A percentile compares a stretch with the other conserved stretches of the same genome.
phyloP scores from a whole-genome alignment of 306 rosid genomes.

The Carpinus viminea region DNA sequence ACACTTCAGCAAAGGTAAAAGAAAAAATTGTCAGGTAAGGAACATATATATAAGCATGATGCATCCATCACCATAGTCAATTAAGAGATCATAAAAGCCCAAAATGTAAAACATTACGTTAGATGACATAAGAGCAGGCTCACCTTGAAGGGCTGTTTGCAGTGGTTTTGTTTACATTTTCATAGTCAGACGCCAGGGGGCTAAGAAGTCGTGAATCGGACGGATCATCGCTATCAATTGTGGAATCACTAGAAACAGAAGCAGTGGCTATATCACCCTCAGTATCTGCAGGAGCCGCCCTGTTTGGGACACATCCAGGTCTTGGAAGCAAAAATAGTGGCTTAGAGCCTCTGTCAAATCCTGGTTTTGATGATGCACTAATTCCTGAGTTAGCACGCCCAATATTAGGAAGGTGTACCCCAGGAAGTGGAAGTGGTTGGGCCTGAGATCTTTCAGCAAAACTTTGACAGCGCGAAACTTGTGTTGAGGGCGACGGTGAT shows the following conservation, averaged over 20 bases:
- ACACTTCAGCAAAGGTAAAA: constrained; percentile 50
- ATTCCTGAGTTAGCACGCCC: constrained; percentile 85
- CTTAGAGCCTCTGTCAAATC: constrained; percentile 61
- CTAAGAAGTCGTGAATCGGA: constrained; percentile 68
- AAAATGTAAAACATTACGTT: constrained; percentile 21
- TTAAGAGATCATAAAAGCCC: constrained; percentile 12
- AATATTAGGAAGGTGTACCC: constrained; percentile 59
- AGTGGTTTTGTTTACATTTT: constrained; percentile 69
- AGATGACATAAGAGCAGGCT: constrained; percentile 28
- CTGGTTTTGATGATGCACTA: constrained; percentile 61
- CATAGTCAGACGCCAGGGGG: constrained; percentile 69
- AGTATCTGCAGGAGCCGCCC: constrained; percentile 60
- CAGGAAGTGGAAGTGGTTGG: constrained; percentile 96
- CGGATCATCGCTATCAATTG: constrained; percentile 78
- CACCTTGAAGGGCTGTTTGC: constrained; percentile 83
- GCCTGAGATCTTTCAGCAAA: constrained; percentile 83
- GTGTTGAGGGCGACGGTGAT: constrained; percentile 87
- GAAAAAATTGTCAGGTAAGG: constrained; percentile 39
- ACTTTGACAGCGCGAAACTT: constrained; percentile 92
- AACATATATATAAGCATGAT: neutral
- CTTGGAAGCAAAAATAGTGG: constrained; percentile 63
- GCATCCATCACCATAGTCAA: neutral
- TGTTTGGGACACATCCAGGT: constrained; percentile 65
- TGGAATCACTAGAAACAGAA: constrained; percentile 72
- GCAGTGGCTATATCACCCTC: constrained; percentile 70